Evolutionary conservation across 164 flowering plant species (phyloP).

Genomic region (Sextonia rubra): DNA sequence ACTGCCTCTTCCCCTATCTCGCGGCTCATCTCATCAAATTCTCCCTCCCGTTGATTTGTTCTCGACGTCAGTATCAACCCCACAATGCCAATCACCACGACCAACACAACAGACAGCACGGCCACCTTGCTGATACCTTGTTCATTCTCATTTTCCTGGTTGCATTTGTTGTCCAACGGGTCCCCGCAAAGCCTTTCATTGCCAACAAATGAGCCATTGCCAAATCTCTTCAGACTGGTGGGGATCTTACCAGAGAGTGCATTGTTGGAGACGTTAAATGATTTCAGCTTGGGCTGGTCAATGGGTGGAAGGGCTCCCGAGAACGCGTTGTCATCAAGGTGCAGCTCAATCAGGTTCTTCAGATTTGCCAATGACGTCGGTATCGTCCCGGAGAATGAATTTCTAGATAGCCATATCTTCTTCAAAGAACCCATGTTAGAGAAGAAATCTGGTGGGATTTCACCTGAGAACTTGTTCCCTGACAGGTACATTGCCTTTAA

Average conservation of each 20-base stretch:
- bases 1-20: conserved; percentile 33
- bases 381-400: conserved; percentile 56
- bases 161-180: conserved; percentile 31
- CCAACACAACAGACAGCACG: conserved; percentile 28
- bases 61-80: conserved; percentile 8
- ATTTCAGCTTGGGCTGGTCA: conserved; percentile 16
- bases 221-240: conserved; percentile 24
- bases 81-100: conserved; percentile 16
- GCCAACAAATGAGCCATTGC: conserved; percentile 31
- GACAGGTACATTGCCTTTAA: conserved; percentile 48
- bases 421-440: conserved; percentile 39
- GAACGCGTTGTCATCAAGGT: conserved; percentile 58
- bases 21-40: conserved; percentile 34
- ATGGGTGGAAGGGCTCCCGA: conserved; percentile 53
- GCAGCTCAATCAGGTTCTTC: conserved; percentile 38
- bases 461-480: conserved; percentile 57
- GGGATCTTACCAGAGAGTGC: conserved; percentile 63
- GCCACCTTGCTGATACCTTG: conserved; percentile 7
- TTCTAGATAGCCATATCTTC: conserved; percentile 51
- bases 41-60: conserved; percentile 20
- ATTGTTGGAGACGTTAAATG: conserved; percentile 53
- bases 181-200: conserved; percentile 61
- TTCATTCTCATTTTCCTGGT: background rate
- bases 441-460: conserved; percentile 46
- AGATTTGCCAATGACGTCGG: conserved; percentile 50